Conservation (phyloP, 2,329 filamentous ascomycete species). For the Bipolaris cookei region DNA sequence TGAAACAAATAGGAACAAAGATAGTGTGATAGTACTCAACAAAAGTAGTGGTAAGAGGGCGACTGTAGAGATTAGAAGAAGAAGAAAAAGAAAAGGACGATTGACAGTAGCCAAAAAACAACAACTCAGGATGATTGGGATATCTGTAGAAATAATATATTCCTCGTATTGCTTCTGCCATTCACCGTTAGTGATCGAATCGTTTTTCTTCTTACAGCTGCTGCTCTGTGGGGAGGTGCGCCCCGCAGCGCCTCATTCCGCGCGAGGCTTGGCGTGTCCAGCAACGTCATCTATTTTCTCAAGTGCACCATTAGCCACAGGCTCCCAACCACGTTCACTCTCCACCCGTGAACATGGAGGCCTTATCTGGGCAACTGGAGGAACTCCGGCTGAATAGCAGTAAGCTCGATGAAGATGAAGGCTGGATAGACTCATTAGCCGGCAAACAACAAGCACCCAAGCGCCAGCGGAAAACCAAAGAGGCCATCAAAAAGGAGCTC, state of each 20-base stretch:
- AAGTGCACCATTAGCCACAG: slow-evolving; percentile 19
- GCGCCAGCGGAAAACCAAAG: slow-evolving; percentile 60
- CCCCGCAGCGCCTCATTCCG: slow-evolving; percentile 22
- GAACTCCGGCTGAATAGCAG: slow-evolving; percentile 56
- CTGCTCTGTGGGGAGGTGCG: slow-evolving; percentile 6
- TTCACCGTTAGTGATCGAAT: not conserved
- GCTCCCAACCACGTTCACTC: slow-evolving; percentile 11
- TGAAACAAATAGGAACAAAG: too few relatives aligned
- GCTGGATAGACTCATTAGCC: slow-evolving; percentile 66
- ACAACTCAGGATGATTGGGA: too few relatives aligned
- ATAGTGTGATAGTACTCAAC: too few relatives aligned
- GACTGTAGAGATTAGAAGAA: too few relatives aligned
- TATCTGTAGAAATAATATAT: too few relatives aligned
- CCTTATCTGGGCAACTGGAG: slow-evolving; percentile 58
- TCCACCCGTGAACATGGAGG: slow-evolving; percentile 38
- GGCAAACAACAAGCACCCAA: slow-evolving; percentile 61
- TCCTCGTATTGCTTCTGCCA: not conserved
- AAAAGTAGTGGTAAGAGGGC: too few relatives aligned
- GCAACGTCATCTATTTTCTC: slow-evolving; percentile 31
- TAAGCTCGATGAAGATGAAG: slow-evolving; percentile 23
- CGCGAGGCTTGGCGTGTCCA: slow-evolving; percentile 19
- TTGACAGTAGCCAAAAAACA: too few relatives aligned
- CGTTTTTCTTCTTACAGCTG: not conserved
- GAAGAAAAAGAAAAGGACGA: too few relatives aligned
- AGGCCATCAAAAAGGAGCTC: slow-evolving; percentile 72